Evolutionary conservation across 2,329 filamentous ascomycete genomes (phyloP).

Genomic region (Pestalotiopsis sp.): DNA sequence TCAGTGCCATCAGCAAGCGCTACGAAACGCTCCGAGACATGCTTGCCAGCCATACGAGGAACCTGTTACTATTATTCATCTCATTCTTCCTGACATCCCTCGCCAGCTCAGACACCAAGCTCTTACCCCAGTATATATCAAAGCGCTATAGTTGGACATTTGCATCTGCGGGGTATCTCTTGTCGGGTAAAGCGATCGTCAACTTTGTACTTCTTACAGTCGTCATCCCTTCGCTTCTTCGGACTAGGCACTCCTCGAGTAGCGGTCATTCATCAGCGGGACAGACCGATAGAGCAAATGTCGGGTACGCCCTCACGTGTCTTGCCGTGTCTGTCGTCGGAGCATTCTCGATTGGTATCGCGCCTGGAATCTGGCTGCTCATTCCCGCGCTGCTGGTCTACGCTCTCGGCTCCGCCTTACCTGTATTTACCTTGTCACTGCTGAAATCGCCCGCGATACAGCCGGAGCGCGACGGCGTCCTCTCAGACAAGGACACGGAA

Average conservation of each 20-base stretch:
- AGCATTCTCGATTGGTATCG: constrained; percentile 44
- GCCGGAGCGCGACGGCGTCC: constrained; percentile 20
- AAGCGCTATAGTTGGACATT: constrained; percentile 50
- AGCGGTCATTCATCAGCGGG: constrained; percentile 16
- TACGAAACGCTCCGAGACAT: constrained; percentile 33
- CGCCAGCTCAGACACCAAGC: constrained; percentile 53
- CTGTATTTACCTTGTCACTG: constrained; percentile 51
- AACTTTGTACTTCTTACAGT: constrained; percentile 48
- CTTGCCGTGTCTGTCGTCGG: constrained; percentile 42
- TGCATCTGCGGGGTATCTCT: constrained; percentile 47
- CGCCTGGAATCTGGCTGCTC: constrained; percentile 40
- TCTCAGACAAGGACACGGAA: constrained; percentile 30
- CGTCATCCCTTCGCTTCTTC: constrained; percentile 42
- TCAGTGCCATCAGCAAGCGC: constrained; percentile 28
- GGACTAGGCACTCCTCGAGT: constrained; percentile 20
- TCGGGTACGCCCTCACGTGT: constrained; percentile 38
- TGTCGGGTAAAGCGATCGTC: constrained; percentile 50
- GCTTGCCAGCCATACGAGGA: constrained; percentile 40
- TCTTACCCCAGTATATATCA: constrained; percentile 53
- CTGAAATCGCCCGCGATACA: constrained; percentile 46
- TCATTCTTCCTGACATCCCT: constrained; percentile 51
- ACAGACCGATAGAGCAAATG: constrained; percentile 32
- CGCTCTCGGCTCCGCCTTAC: constrained; percentile 50
- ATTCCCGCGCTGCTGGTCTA: constrained; percentile 47
- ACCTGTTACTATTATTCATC: constrained; percentile 43